These are phyloP conservation scores for Orbilia brochopaga DNA, from an alignment of 2,329 filamentous ascomycete species.

Conservation along the genomic window DNA sequence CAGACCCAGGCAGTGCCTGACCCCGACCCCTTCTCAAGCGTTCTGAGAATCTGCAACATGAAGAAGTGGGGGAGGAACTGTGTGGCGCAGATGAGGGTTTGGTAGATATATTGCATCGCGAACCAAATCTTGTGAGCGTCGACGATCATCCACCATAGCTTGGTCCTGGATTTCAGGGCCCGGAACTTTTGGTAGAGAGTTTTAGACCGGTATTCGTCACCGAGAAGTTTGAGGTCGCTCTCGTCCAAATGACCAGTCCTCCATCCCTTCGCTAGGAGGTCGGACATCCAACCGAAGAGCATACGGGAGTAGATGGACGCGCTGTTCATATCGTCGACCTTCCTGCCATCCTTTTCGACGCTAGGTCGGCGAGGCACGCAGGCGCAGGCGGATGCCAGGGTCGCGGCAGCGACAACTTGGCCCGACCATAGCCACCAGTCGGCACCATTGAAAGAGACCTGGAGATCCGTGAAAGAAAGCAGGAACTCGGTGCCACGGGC, in stretches of 20 bases:
- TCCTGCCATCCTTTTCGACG: slow-evolving; percentile 39
- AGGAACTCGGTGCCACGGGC: slow-evolving; percentile 54
- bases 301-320: slow-evolving; percentile 26
- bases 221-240: slow-evolving; percentile 35
- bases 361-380: slow-evolving; percentile 39
- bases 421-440: slow-evolving; percentile 48
- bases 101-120: slow-evolving; percentile 52
- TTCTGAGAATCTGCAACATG: slow-evolving; percentile 69
- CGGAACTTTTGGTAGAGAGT: slow-evolving; percentile 29
- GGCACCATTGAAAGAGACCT: slow-evolving; percentile 38
- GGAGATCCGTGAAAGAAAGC: slow-evolving; percentile 35
- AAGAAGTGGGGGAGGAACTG: slow-evolving; percentile 74
- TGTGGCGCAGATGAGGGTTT: slow-evolving; percentile 44
- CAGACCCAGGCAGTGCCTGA: slow-evolving; percentile 68
- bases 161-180: slow-evolving; percentile 17
- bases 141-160: slow-evolving; percentile 35
- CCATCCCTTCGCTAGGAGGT: slow-evolving; percentile 39
- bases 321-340: slow-evolving; percentile 35
- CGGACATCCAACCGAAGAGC: slow-evolving; percentile 27
- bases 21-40: slow-evolving; percentile 66
- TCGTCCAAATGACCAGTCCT: slow-evolving; percentile 47
- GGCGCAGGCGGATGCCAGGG: slow-evolving; percentile 47
- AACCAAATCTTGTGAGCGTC: slow-evolving; percentile 52
- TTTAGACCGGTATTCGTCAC: slow-evolving; percentile 22
- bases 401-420: slow-evolving; percentile 46